phyloP scores from a whole-genome alignment of 768 basidiomycete species.

The Trametes cubensis region DNA sequence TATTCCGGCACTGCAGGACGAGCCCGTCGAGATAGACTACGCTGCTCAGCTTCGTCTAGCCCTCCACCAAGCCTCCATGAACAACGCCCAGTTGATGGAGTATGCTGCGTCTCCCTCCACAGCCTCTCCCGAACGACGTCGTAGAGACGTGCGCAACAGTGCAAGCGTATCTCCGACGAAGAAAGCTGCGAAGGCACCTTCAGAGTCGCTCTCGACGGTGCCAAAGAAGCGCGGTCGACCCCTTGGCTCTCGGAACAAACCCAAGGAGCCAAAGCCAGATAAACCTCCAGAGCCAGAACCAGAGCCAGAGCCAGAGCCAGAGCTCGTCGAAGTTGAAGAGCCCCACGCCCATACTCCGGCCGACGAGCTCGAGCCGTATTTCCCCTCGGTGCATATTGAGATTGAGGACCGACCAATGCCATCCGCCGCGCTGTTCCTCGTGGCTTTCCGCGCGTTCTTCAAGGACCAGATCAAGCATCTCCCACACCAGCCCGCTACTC shows the following conservation, averaged over 20 bases:
- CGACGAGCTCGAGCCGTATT: constrained; percentile 6
- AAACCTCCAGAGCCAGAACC: too few relatives aligned
- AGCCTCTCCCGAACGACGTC: neutral
- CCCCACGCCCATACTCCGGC: constrained; percentile 1
- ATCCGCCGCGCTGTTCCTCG: neutral
- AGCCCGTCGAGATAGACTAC: neutral
- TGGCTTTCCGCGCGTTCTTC: neutral
- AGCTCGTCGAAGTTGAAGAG: neutral
- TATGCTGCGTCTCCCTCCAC: neutral
- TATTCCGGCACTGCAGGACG: neutral
- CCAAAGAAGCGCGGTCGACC: constrained; percentile 12
- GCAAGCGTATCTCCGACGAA: neutral
- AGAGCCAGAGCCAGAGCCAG: neutral
- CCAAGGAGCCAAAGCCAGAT: neutral
- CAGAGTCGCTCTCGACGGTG: neutral
- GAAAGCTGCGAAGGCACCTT: neutral
- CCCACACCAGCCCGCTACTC: neutral
- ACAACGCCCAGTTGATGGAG: neutral
- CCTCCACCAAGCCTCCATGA: neutral
- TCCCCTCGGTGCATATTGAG: neutral
- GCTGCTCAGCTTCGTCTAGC: constrained; percentile 1
- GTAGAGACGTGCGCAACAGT: neutral
- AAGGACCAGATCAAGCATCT: neutral
- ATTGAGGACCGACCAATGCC: neutral
- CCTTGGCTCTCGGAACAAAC: neutral